Conservation (phyloP, 1,139 yeast species). For the Candida mesenterica region DNA sequence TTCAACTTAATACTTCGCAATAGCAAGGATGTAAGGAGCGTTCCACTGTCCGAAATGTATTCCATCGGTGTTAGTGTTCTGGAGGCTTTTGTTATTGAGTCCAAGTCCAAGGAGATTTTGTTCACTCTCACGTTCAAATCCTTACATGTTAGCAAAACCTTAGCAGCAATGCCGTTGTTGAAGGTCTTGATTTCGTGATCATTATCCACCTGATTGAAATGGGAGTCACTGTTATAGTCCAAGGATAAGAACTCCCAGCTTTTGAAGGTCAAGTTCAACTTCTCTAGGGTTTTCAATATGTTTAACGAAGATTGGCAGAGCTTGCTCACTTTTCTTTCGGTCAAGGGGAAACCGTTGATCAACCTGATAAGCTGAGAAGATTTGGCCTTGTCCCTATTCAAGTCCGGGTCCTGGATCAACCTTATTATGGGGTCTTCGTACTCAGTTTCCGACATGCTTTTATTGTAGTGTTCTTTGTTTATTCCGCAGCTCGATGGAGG, state of each 20-base stretch:
- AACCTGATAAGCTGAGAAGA: constrained; percentile 39
- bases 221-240: constrained; percentile 47
- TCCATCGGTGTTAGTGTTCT: constrained; percentile 44
- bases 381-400: constrained; percentile 45
- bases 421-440: constrained; percentile 46
- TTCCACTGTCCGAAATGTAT: constrained; percentile 57
- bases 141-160: constrained; percentile 48
- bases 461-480: too few relatives aligned
- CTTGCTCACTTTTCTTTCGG: constrained; percentile 48
- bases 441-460: not conserved
- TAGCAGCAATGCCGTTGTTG: constrained; percentile 46
- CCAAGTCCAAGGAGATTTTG: constrained; percentile 46
- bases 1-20: constrained; percentile 50
- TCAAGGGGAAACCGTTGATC: constrained; percentile 43
- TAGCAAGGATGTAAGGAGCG: constrained; percentile 50
- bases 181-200: constrained; percentile 38
- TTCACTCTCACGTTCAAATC: constrained; percentile 44
- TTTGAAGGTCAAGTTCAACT: constrained; percentile 44
- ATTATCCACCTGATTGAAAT: constrained; percentile 26
- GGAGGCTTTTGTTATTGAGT: constrained; percentile 43
- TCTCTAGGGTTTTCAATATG: constrained; percentile 50
- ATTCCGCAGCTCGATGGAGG: constrained; percentile 1
- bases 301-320: constrained; percentile 50
- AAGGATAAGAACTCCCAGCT: constrained; percentile 60
- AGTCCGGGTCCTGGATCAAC: constrained; percentile 49